A percentile compares a stretch with the other conserved stretches of the same genome.
Conservation (phyloP, 2,329 filamentous ascomycete species). For the Endocalyx cinctus region DNA sequence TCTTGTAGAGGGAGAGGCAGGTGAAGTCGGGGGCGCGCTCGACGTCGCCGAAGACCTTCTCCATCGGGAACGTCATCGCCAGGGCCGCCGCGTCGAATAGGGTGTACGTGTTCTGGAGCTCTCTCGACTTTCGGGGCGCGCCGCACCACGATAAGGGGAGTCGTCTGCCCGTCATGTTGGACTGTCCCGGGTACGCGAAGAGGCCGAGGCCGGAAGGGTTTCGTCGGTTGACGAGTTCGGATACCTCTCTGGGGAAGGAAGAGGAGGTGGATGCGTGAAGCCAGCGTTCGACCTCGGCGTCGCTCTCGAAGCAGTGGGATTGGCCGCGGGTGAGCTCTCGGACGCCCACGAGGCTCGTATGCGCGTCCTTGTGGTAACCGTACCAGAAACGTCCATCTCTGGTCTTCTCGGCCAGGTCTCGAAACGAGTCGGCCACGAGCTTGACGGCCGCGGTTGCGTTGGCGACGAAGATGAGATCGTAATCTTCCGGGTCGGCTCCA, state of each 20-base stretch:
- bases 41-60: constrained; percentile 44
- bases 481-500: constrained; percentile 53
- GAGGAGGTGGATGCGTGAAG: constrained; percentile 24
- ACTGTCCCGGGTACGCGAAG: constrained; percentile 65
- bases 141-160: constrained; percentile 54
- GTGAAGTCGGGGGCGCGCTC: constrained; percentile 55
- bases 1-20: constrained; percentile 60
- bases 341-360: constrained; percentile 64
- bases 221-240: constrained; percentile 19
- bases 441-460: constrained; percentile 93
- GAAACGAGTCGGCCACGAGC: constrained; percentile 54
- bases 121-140: constrained; percentile 26
- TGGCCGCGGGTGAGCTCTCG: constrained; percentile 57
- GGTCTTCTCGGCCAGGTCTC: constrained; percentile 45
- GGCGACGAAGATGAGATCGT: constrained; percentile 73
- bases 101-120: constrained; percentile 41
- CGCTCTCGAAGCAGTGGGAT: constrained; percentile 54
- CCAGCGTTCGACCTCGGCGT: constrained; percentile 46
- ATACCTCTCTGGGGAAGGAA: no score
- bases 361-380: constrained; percentile 56
- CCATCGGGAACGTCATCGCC: constrained; percentile 56
- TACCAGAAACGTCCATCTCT: constrained; percentile 48
- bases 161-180: constrained; percentile 63
- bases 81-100: constrained; percentile 61
- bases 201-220: constrained; percentile 32